These are phyloP conservation scores for Daldinia loculata DNA, from an alignment of 495 filamentous ascomycete genomes.

Conservation along the genomic window DNA sequence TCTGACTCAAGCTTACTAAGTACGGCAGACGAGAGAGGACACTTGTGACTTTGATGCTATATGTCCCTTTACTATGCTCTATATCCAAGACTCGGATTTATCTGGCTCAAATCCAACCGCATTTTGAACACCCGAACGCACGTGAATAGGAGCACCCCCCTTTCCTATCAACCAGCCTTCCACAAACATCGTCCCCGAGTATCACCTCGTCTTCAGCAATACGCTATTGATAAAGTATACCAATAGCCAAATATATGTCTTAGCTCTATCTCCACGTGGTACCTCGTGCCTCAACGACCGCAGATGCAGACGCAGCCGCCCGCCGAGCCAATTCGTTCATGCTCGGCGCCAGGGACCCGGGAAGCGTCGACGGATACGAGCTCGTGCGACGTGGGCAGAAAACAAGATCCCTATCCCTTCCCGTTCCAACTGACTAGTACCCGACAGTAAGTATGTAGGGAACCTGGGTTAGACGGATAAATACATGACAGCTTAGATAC, in stretches of 20 bases:
- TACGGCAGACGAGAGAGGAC: background rate
- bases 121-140: background rate
- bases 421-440: background rate
- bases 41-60: background rate
- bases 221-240: background rate
- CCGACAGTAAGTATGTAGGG: background rate
- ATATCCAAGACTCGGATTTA: background rate
- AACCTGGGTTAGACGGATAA: background rate
- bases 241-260: background rate
- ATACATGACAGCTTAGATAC: background rate
- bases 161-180: background rate
- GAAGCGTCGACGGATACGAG: slow-evolving; percentile 17
- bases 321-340: slow-evolving; percentile 1
- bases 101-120: background rate
- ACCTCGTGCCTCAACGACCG: background rate
- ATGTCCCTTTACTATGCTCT: background rate
- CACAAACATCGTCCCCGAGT: background rate
- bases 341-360: slow-evolving; percentile 6
- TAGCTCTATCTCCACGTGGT: slow-evolving; percentile 2
- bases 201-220: background rate
- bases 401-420: background rate
- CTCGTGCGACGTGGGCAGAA: background rate
- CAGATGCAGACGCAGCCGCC: background rate
- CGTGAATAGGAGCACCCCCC: background rate
- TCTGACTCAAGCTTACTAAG: slow-evolving; percentile 23